Base-by-base conservation (phyloP, 2,329 filamentous ascomycete genomes). In the Claviceps capensis region DNA sequence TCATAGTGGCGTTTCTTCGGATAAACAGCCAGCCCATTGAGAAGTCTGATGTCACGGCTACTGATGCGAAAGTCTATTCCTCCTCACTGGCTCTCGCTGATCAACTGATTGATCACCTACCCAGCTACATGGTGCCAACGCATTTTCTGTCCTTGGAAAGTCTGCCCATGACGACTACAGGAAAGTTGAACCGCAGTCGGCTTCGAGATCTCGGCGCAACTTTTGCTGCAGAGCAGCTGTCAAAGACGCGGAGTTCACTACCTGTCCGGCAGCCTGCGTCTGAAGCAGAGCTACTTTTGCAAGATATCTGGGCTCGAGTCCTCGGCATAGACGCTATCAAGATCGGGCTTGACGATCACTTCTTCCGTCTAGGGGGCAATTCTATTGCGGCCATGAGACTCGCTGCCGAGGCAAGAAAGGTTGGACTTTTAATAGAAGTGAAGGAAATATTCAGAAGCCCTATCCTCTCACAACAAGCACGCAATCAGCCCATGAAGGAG, bases 331-430 rank as follows among this genome's bases (percentile, higher is more conserved):
- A 60, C 1, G 19, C 14, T 11, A 50, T 9, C 4, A 11, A 11
- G 0, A 54, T 56, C 13, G 50, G 52, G 1, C 8, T 19, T 1
- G 41, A 47, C 6, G 59, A 62, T 42, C 59, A 55, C 52, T 66
- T 66, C 52, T 59, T 67, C 48, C 51, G 53, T 5, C 47, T 65
- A 3, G 64, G 64, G 0, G 64, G 64, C 3, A 58, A 65, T 49
- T 67, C 64, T 0, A 54, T 64, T 17, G 45, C 46, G 2, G 61
- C 62, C 4, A 63, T 63, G 53, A 51, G 50, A 5, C 43, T 63
- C 2, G 58, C 59, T 2, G 50, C 55, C 7, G 45, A 26, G 1
- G 58, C 61, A 1, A 52, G 57, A 11, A 40, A 55, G n/a, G 17
- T 16, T 3, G 52, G 54, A 13, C 34, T 63, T 14, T 19, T 2